phyloP scores from a whole-genome alignment of 1,139 yeast species.

The Scheffersomyces stambukii region DNA sequence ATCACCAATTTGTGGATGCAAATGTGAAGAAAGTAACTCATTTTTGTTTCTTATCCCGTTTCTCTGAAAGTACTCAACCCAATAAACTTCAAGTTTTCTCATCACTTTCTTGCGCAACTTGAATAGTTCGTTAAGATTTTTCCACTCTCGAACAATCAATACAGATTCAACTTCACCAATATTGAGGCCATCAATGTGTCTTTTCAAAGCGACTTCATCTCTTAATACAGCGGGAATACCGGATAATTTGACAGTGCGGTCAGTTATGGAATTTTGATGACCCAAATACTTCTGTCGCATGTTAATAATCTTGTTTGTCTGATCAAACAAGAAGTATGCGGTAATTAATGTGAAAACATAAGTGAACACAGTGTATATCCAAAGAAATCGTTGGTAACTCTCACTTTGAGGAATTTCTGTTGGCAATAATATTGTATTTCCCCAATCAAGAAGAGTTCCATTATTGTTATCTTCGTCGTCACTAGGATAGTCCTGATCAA shows the following conservation, averaged over 20 bases:
- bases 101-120: slow-evolving; percentile 53
- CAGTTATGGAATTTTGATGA: slow-evolving; percentile 41
- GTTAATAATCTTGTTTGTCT: slow-evolving; percentile 32
- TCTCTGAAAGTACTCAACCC: slow-evolving; percentile 67
- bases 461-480: slow-evolving; percentile 30
- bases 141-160: slow-evolving; percentile 85
- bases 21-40: slow-evolving; percentile 25
- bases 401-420: too few species aligned
- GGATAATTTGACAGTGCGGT: slow-evolving; percentile 41
- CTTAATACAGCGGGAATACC: slow-evolving; percentile 72
- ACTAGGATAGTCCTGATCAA: slow-evolving; percentile 50
- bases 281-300: slow-evolving; percentile 43
- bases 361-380: slow-evolving; percentile 42
- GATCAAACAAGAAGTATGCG: slow-evolving; percentile 29
- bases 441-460: slow-evolving; percentile 1
- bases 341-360: slow-evolving; percentile 38
- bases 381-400: slow-evolving; percentile 22
- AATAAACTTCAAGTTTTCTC: slow-evolving; percentile 59
- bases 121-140: slow-evolving; percentile 60
- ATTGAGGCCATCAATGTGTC: slow-evolving; percentile 71
- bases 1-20: slow-evolving; percentile 29
- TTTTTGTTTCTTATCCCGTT: slow-evolving; percentile 27
- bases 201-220: slow-evolving; percentile 60
- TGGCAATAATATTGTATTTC: too few species aligned
- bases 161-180: slow-evolving; percentile 78